phyloP scores from a whole-genome alignment of 805 yeast genomes.

The Schwanniomyces polymorphus region DNA sequence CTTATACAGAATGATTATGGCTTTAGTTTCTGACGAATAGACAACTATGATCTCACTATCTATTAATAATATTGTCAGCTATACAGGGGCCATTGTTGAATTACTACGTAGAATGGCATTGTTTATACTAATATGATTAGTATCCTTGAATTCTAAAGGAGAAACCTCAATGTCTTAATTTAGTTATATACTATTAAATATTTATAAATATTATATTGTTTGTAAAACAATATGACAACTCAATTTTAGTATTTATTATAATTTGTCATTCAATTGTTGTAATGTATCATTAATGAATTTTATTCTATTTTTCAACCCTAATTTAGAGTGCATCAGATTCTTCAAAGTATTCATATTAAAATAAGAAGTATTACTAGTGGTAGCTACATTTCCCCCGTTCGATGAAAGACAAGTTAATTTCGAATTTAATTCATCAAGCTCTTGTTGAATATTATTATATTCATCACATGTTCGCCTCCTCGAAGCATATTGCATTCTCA shows the following conservation, averaged over 20 bases:
- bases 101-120: neutral
- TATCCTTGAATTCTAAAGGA: neutral
- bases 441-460: slow-evolving; percentile 10
- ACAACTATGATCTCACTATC: neutral
- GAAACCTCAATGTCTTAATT: neutral
- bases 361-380: neutral
- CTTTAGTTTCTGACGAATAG: slow-evolving; percentile 69
- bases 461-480: slow-evolving; percentile 14
- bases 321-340: slow-evolving; percentile 20
- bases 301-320: slow-evolving; percentile 24
- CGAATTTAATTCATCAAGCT: slow-evolving; percentile 4
- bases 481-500: slow-evolving; percentile 20
- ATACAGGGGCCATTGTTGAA: neutral
- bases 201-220: neutral
- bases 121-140: neutral
- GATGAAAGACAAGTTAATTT: neutral
- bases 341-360: slow-evolving; percentile 6
- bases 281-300: slow-evolving; percentile 22
- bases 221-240: neutral
- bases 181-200: neutral
- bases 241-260: neutral
- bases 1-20: slow-evolving; percentile 93
- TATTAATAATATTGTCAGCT: neutral
- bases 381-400: neutral
- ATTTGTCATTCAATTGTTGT: slow-evolving; percentile 10